Conservation (phyloP, 2,329 filamentous ascomycete species). For the Ploettnerulaceae sp. region DNA sequence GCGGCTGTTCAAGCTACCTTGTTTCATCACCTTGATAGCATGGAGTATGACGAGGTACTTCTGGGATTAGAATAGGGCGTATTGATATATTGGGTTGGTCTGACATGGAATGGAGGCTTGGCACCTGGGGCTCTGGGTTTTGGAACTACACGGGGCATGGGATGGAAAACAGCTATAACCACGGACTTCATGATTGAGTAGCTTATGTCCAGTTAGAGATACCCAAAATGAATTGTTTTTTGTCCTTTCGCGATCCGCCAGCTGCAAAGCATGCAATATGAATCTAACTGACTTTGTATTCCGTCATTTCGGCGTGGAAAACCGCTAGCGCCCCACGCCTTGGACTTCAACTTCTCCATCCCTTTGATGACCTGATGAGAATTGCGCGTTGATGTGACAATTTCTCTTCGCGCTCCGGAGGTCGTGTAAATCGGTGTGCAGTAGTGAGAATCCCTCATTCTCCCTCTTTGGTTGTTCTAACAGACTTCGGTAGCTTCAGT, state of each 20-base stretch:
- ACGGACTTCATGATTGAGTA: neutral
- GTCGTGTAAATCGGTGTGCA: conserved; percentile 9
- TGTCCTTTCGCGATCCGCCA: conserved; percentile 13
- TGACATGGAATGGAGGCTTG: conserved; percentile 2
- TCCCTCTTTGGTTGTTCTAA: conserved; percentile 11
- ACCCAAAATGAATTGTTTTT: conserved; percentile 16
- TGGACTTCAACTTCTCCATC: conserved; percentile 8
- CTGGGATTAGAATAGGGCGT: conserved; percentile 21
- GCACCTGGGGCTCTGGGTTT: conserved; percentile 1
- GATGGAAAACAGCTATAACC: neutral
- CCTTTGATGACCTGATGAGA: conserved; percentile 7
- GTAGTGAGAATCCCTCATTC: conserved; percentile 2
- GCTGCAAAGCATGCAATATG: conserved; percentile 6
- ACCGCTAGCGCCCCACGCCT: conserved; percentile 10
- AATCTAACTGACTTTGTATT: conserved; percentile 9
- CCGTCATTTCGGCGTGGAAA: no score
- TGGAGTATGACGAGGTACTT: conserved; percentile 31
- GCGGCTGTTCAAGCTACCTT: conserved; percentile 32
- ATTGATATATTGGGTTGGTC: neutral
- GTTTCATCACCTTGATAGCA: conserved; percentile 28
- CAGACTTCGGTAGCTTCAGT: conserved; percentile 15
- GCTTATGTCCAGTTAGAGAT: conserved; percentile 5
- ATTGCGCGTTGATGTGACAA: conserved; percentile 15
- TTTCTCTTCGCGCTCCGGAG: conserved; percentile 1
- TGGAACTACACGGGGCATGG: neutral